Evolutionary conservation across 2,329 filamentous ascomycete species (phyloP), one percentile per base, ranked within the genome.

Genomic region (Colletotrichum horii): DNA sequence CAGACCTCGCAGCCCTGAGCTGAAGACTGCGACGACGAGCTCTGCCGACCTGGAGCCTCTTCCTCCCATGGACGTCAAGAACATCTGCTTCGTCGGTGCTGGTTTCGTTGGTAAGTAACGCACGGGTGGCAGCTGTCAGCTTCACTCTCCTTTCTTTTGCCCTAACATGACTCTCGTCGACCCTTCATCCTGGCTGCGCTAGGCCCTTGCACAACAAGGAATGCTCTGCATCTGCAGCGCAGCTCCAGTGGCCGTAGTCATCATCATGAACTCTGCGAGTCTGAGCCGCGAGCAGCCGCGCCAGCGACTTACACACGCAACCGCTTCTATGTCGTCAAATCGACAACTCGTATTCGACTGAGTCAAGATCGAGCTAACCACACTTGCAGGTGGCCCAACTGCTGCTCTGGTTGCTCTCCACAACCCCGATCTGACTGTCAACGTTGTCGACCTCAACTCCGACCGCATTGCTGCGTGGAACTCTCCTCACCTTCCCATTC

Each of bases 41-140:
- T 43, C 70, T 38, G 30, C 74, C 4, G 75, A 77, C 15, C 58
- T 72, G 16, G 75, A 77, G 19, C 64, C 60, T 8, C 75, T 77
- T 26, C 64, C 71, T 67, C 77, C 77, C 28, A 43, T 78, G 22
- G 26, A 77, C 43, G 81, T 80, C 22, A 80, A 81, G 74, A 93
- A 91, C 80, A 92, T 95, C 68, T 95, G 93, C 84, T 95, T 93
- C 81, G 91, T 95, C 77, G 94, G 94, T 66, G 94, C 94, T 78
- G 94, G 94, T 79, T 95, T 95, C 82, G 93, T 95, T 78, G 93
- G 92, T 94, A 88, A 80, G 92, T 87, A n/a, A 16, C 15, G 38
- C 24, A 19, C 52, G 69, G n/a, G 38, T 56, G 15, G 24, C 38
- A 55, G 43, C 70, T 28, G 12, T 61, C 30, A 28, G 36, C 65